phyloP scores from a whole-genome alignment of 1,139 yeast genomes.

The Eremothecium sinecaudum region DNA sequence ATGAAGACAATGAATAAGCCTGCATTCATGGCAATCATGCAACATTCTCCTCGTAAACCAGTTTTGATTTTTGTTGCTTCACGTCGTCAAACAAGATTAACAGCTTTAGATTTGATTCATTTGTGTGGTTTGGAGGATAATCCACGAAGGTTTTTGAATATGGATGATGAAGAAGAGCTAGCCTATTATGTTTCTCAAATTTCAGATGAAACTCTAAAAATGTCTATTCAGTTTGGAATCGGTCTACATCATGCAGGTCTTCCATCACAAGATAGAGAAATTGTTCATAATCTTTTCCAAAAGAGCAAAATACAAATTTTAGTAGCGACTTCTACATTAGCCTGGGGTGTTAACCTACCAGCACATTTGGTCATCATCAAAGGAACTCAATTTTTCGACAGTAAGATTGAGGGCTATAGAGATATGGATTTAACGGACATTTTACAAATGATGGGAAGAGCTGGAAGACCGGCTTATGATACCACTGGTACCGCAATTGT shows the following conservation, averaged over 20 bases:
- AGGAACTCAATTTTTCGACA: constrained; percentile 44
- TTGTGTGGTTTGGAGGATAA: constrained; percentile 91
- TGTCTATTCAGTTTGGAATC: constrained; percentile 88
- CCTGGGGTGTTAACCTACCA: constrained; percentile 55
- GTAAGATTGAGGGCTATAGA: constrained; percentile 42
- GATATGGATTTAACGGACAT: constrained; percentile 70
- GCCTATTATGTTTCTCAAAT: constrained; percentile 54
- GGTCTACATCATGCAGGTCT: constrained; percentile 98
- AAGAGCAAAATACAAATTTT: constrained; percentile 78
- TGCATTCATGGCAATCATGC: constrained; percentile 90
- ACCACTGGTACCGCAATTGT: constrained; percentile 93
- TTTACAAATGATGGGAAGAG: constrained; percentile 56
- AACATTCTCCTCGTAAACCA: constrained; percentile 89
- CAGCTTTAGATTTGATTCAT: constrained; percentile 88
- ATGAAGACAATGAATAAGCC: constrained; percentile 99
- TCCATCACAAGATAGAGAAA: constrained; percentile 79
- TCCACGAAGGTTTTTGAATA: constrained; percentile 75
- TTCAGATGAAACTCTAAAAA: constrained; percentile 77
- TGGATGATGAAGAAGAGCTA: constrained; percentile 63
- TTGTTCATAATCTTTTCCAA: constrained; percentile 81
- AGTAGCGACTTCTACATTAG: constrained; percentile 90
- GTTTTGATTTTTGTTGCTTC: constrained; percentile 93
- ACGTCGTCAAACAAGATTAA: constrained; percentile 89
- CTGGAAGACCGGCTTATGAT: constrained; percentile 96
- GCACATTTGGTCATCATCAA: constrained; percentile 52